Evolutionary conservation across 1,284 basidiomycete species (phyloP).

Genomic region (Pulchroboletus neoregius): DNA sequence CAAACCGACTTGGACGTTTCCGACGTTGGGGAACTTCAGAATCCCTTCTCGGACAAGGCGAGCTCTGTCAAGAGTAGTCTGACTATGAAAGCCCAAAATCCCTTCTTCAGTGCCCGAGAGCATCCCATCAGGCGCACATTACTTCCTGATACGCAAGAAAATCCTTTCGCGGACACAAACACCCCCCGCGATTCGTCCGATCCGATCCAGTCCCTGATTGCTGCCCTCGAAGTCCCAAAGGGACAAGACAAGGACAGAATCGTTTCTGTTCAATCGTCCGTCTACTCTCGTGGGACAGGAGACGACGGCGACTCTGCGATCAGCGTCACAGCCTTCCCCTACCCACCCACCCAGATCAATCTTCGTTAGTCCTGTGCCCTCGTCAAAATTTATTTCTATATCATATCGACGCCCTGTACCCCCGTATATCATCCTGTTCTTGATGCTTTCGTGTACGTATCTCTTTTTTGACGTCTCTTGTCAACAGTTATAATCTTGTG

Average conservation of each 20-base stretch:
- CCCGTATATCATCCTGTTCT: constrained; percentile 2
- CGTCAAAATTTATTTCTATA: background rate
- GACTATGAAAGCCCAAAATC: constrained; percentile 52
- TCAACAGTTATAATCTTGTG: constrained; percentile 2
- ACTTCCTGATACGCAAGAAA: constrained; percentile 30
- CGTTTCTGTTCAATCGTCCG: constrained; percentile 46
- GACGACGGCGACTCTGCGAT: constrained; percentile 28
- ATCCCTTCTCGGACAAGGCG: constrained; percentile 43
- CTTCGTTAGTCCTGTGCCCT: constrained; percentile 7
- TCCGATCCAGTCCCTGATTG: constrained; percentile 54
- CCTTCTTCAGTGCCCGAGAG: constrained; percentile 57
- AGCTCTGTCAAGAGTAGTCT: constrained; percentile 31
- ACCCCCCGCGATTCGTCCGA: constrained; percentile 6
- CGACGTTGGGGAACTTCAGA: constrained; percentile 18
- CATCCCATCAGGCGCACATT: constrained; percentile 26
- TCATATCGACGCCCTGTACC: constrained; percentile 12
- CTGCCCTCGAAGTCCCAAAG: constrained; percentile 50
- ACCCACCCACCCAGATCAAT: constrained; percentile 22
- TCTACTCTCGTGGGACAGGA: constrained; percentile 26
- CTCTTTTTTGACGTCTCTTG: constrained; percentile 3
- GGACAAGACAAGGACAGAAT: constrained; percentile 42
- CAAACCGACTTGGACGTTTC: constrained; percentile 29
- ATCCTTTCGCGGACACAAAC: constrained; percentile 37
- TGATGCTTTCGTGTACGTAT: constrained; percentile 13
- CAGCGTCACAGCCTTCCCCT: constrained; percentile 30